Evolutionary conservation across 495 filamentous ascomycete genomes (phyloP), one percentile per base, ranked within the genome.

Genomic region (Podospora comata): DNA sequence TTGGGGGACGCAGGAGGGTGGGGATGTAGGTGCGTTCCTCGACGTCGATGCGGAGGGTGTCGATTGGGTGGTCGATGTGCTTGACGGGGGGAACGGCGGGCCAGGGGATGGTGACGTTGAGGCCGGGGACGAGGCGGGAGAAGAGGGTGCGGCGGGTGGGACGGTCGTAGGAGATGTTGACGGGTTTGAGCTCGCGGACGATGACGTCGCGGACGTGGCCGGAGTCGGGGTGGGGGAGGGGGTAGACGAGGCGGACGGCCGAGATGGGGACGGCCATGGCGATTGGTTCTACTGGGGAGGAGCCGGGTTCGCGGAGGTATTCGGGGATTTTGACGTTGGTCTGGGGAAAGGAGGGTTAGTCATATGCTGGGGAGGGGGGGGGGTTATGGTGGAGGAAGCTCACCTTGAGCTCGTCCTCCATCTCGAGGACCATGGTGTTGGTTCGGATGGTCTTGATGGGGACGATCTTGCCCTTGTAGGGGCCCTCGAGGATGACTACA

Each of bases 381-480:
- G 28, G 54, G 27, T 2, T 16, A 16, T 3, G 15, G 13, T 5
- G 39, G 27, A 32, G 28, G 66, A 32, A 32, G 77, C 86, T 68
- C 81, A 97, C 92, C 85, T 84, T 80, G 74, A 91, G 91, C 65
- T 91, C 58, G 44, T 87, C 87, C 69, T 86, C 82, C 28, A 97
- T 79, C 2, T 75, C 75, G 34, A 94, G 81, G 58, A 82, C 84
- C 71, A 89, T 87, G 54, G 72, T 83, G 2, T 84, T 79, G 20
- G 73, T 74, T 67, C 90, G 80, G 48, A 97, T 82, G n/a, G 77
- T 71, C 60, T 65, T 73, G 32, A 97, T 86, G 34, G 79, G 79
- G 30, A 89, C 89, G 80, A 99, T 96, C 78, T 89, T 90, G 67
- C 92, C 92, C 81, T 88, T 90, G 69, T 94, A 90, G 67, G 81